Conservation (phyloP, 2,329 filamentous ascomycete genomes). For the Neonectria ditissima region DNA sequence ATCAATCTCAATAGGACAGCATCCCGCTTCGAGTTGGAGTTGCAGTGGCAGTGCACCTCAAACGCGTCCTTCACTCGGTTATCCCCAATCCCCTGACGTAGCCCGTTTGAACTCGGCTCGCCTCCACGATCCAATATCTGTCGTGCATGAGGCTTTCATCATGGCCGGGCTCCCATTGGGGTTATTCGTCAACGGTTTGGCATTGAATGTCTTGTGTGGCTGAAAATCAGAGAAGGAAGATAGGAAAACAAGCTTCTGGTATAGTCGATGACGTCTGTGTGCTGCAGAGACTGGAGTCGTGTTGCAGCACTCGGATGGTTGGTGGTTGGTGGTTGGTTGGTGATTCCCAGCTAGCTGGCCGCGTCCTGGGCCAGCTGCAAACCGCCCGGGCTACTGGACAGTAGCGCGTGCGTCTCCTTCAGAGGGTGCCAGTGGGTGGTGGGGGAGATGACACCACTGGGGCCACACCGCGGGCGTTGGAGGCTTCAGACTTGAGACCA, state of each 20-base stretch:
- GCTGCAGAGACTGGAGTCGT: not conserved
- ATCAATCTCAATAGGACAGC: not conserved
- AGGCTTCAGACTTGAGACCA: slow-evolving; percentile 17
- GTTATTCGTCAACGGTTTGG: slow-evolving; percentile 27
- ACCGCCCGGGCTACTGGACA: not conserved
- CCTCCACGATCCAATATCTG: not conserved
- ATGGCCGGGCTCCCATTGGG: not conserved
- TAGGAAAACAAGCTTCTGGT: slow-evolving; percentile 40
- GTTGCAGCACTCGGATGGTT: not conserved
- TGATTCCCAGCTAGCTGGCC: not conserved
- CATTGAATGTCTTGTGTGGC: slow-evolving; percentile 18
- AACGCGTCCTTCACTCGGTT: not conserved
- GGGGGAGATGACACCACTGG: slow-evolving; percentile 27
- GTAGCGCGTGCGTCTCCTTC: not conserved
- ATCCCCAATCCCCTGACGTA: not conserved
- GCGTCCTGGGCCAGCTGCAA: not conserved
- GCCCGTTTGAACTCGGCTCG: not conserved
- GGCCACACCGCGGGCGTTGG: slow-evolving; percentile 9
- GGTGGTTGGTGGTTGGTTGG: slow-evolving; percentile 1
- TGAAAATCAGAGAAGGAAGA: slow-evolving; percentile 19
- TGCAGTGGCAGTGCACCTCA: not conserved
- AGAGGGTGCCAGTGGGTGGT: slow-evolving; percentile 13
- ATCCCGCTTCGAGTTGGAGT: not conserved
- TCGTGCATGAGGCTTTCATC: not conserved
- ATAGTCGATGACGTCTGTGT: slow-evolving; percentile 42